Conservation (phyloP, 2,329 filamentous ascomycete genomes). For the Cytospora paraplurivora region DNA sequence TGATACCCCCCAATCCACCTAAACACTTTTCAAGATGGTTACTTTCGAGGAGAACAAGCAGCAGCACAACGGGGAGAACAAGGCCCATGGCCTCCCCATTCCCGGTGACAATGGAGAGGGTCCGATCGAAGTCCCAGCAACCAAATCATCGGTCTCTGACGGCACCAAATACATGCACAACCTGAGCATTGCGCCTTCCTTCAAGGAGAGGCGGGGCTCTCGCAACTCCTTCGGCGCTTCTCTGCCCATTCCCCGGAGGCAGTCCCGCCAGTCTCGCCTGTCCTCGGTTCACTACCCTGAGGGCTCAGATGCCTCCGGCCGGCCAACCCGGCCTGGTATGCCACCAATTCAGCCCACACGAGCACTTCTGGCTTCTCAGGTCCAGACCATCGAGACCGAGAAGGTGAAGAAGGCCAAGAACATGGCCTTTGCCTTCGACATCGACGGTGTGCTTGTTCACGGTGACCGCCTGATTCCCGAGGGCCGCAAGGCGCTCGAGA, state of each 20-base stretch:
- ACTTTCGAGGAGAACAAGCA: slow-evolving; percentile 13
- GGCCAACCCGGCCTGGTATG: slow-evolving; percentile 56
- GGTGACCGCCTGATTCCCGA: slow-evolving; percentile 71
- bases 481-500: slow-evolving; percentile 66
- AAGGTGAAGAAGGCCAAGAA: slow-evolving; percentile 73
- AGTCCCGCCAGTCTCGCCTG: slow-evolving; percentile 64
- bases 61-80: slow-evolving; percentile 28
- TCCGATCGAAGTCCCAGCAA: slow-evolving; percentile 70
- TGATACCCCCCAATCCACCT: slow-evolving; percentile 16
- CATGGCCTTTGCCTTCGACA: slow-evolving; percentile 81
- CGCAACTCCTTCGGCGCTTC: slow-evolving; percentile 76
- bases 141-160: slow-evolving; percentile 68
- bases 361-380: slow-evolving; percentile 69
- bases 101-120: slow-evolving; percentile 49
- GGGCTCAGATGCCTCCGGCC: slow-evolving; percentile 46
- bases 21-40: slow-evolving; percentile 22
- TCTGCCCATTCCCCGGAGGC: slow-evolving; percentile 71
- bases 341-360: slow-evolving; percentile 62
- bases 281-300: slow-evolving; percentile 56
- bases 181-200: slow-evolving; percentile 67
- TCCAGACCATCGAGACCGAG: slow-evolving; percentile 66
- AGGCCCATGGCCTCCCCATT: slow-evolving; percentile 39
- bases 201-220: slow-evolving; percentile 67
- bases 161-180: slow-evolving; percentile 72
- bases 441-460: slow-evolving; percentile 76